Conservation (phyloP, 1,284 basidiomycete genomes). For the Sporisorium graminicola region DNA sequence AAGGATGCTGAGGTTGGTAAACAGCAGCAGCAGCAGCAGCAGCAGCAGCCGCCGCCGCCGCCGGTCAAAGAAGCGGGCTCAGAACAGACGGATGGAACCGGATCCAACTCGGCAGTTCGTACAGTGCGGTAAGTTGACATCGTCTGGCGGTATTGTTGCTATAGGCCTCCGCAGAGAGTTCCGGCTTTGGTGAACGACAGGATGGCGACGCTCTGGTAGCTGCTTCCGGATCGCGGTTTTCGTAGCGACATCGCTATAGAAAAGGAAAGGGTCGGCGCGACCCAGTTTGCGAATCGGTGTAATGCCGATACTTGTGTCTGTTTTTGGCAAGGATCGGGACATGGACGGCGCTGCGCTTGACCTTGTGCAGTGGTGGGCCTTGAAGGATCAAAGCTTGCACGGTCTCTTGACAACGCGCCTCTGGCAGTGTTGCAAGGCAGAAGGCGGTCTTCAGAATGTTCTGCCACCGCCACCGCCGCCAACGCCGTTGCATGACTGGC, state of each 20-base stretch:
- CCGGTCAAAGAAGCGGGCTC: neutral
- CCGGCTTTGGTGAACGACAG: neutral
- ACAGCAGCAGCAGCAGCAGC: neutral
- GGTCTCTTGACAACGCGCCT: no score
- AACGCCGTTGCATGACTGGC: neutral
- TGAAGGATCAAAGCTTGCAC: no score
- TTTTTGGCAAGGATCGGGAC: no score
- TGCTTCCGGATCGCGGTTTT: no score
- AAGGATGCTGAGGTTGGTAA: neutral
- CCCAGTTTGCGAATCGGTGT: neutral
- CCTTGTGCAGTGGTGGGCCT: no score
- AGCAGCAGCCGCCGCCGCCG: neutral
- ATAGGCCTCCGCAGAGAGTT: neutral
- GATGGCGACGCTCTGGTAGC: conserved; percentile 10
- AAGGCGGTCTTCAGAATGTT: neutral
- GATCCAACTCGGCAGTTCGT: conserved; percentile 24
- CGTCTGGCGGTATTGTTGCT: neutral
- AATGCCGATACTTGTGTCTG: no score
- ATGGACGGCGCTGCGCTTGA: no score
- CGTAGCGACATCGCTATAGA: neutral
- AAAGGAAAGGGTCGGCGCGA: no score
- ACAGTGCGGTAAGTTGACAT: conserved; percentile 34
- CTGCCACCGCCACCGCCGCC: neutral
- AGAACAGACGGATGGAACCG: neutral
- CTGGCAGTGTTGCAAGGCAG: no score